Evolutionary conservation across 495 filamentous ascomycete species (phyloP), one percentile per base, ranked within the genome.

Genomic region (Xylaria grammica): DNA sequence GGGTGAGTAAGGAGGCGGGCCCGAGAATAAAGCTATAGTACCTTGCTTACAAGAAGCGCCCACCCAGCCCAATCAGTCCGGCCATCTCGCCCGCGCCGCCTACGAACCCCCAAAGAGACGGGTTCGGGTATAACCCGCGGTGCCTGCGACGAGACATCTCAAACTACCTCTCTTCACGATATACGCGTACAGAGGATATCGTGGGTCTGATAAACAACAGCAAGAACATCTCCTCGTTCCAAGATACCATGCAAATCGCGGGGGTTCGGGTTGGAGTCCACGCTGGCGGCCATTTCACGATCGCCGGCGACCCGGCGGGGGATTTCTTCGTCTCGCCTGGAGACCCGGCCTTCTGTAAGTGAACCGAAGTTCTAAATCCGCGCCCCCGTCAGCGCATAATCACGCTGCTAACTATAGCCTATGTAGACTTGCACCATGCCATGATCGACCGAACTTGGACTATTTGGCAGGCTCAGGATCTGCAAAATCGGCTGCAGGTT

Each of bases 371-470:
- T 10, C 19, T 8, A 20, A 17, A n/a, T n/a, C n/a, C n/a, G n/a
- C n/a, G n/a, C n/a, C n/a, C n/a, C n/a, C n/a, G n/a, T n/a, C n/a
- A n/a, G n/a, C n/a, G n/a, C n/a, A n/a, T n/a, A n/a, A n/a, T n/a
- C n/a, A n/a, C n/a, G 13, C 32, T 34, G 27, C 38, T 59, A 34
- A 46, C 13, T 4, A 11, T 20, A 9, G 22, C 13, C 1, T 29
- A 17, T 29, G 66, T 57, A 71, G 70, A 66, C 54, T 26, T 86
- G 20, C 89, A 91, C 72, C 89, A 91, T 71, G 81, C 77, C 36
- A 85, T 85, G 83, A 83, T 92, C 55, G 90, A 92, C 72, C 84
- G 87, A 8, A 70, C 83, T 8, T 92, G 84, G 83, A 84, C 82
- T 76, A 87, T 88, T 50, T 92, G 90, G 89, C 88, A 92, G 69